Percentiles rank a stretch among this genome's conserved stretches.
Conservation (phyloP, 2,329 filamentous ascomycete genomes). For the Zymoseptoria pseudotritici region DNA sequence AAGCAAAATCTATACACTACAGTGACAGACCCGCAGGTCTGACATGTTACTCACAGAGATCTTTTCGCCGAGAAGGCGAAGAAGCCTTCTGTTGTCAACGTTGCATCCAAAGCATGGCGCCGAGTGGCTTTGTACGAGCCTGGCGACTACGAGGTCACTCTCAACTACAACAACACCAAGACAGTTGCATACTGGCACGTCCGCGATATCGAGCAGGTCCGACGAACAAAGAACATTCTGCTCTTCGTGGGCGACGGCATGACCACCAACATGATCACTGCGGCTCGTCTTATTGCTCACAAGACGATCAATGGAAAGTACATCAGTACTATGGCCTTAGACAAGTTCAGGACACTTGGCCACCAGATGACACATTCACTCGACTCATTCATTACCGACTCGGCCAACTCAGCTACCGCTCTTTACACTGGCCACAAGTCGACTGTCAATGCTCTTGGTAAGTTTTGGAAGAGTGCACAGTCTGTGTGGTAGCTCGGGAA, state of each 20-base stretch:
- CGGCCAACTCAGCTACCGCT: constrained; percentile 75
- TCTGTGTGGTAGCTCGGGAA: background rate
- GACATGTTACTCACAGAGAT: constrained; percentile 37
- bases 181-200: constrained; percentile 71
- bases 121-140: constrained; percentile 69
- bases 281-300: constrained; percentile 72
- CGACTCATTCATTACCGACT: constrained; percentile 78
- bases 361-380: constrained; percentile 86
- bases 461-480: constrained; percentile 45
- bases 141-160: constrained; percentile 67
- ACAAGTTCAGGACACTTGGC: constrained; percentile 66
- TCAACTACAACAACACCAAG: constrained; percentile 66
- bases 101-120: constrained; percentile 71
- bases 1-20: constrained; percentile 10
- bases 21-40: background rate
- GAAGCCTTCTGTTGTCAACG: constrained; percentile 66
- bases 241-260: constrained; percentile 70
- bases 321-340: constrained; percentile 61
- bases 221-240: constrained; percentile 67
- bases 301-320: constrained; percentile 80
- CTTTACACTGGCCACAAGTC: constrained; percentile 79
- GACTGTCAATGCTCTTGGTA: constrained; percentile 72
- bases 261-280: constrained; percentile 55
- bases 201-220: constrained; percentile 58
- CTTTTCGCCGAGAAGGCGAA: constrained; percentile 67